Percentiles rank a stretch among this genome's conserved stretches.
These are phyloP conservation scores for Aphanomyces cochlioides DNA, from an alignment of 352 stramenopile species.

Conservation along the genomic window DNA sequence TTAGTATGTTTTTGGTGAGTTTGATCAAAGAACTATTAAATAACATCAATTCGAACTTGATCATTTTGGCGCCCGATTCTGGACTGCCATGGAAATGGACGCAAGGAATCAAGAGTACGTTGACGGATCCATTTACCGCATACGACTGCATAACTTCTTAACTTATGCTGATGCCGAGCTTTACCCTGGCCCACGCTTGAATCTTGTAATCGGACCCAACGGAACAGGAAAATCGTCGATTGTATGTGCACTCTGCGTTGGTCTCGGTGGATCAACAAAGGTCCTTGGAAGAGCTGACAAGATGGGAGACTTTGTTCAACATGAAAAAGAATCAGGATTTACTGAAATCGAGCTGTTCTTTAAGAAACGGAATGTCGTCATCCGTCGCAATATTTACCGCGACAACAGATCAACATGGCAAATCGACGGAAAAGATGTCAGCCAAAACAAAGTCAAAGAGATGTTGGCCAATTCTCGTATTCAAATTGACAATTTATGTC, in stretches of 20 bases:
- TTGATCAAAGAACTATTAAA: neutral
- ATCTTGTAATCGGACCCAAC: constrained; percentile 98
- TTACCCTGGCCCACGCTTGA: constrained; percentile 89
- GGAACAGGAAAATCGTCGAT: constrained; percentile 94
- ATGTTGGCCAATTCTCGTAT: constrained; percentile 90
- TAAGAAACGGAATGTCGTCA: constrained; percentile 64
- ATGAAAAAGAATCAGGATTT: constrained; percentile 80
- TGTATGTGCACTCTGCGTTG: constrained; percentile 96
- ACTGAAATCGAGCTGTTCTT: constrained; percentile 94
- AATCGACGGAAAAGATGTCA: constrained; percentile 63
- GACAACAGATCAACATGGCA: constrained; percentile 85
- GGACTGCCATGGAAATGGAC: neutral
- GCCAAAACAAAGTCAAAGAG: constrained; percentile 61
- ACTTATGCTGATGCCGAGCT: constrained; percentile 91
- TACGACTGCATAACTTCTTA: constrained; percentile 93
- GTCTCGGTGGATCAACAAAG: constrained; percentile 91
- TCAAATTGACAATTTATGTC: constrained; percentile 98
- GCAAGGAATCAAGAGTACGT: constrained; percentile 56
- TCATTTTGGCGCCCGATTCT: neutral
- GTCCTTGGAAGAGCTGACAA: constrained; percentile 94
- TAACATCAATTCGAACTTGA: neutral
- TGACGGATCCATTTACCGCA: constrained; percentile 83
- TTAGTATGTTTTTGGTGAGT: neutral
- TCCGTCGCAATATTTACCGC: constrained; percentile 89
- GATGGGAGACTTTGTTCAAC: constrained; percentile 87